Evolutionary conservation across 495 filamentous ascomycete genomes (phyloP).

Genomic region (Daldinia loculata): DNA sequence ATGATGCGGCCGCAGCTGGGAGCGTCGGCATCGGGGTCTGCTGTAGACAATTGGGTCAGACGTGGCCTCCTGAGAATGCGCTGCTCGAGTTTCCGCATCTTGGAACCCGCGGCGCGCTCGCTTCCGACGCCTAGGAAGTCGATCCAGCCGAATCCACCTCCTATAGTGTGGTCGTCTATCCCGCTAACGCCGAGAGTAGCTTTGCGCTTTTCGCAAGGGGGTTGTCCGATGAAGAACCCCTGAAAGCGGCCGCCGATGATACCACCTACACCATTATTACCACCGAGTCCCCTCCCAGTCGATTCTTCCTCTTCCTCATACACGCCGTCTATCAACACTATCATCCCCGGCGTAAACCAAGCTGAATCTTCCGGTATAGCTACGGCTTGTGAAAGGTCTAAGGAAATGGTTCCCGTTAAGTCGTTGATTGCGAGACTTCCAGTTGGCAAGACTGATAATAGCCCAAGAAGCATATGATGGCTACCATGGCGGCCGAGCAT

Average conservation of each 20-base stretch:
- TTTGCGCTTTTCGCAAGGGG: slow-evolving; percentile 85
- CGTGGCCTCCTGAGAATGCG: slow-evolving; percentile 45
- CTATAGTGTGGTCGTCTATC: slow-evolving; percentile 67
- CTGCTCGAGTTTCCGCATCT: slow-evolving; percentile 79
- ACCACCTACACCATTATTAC: slow-evolving; percentile 82
- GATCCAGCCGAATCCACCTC: slow-evolving; percentile 91
- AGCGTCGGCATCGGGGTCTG: slow-evolving; percentile 19
- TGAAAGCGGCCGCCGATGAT: slow-evolving; percentile 89
- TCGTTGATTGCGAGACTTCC: slow-evolving; percentile 85
- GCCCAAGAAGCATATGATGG: slow-evolving; percentile 85
- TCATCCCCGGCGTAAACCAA: slow-evolving; percentile 94
- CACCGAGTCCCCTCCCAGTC: slow-evolving; percentile 70
- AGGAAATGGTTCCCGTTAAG: slow-evolving; percentile 81
- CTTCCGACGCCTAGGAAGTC: slow-evolving; percentile 94
- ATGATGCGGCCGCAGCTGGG: slow-evolving; percentile 65
- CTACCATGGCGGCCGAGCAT: slow-evolving; percentile 87
- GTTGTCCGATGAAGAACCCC: slow-evolving; percentile 86
- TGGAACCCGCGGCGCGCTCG: slow-evolving; percentile 80
- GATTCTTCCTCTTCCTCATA: slow-evolving; percentile 90
- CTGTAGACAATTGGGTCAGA: slow-evolving; percentile 31
- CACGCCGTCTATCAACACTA: slow-evolving; percentile 89
- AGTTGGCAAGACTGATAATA: slow-evolving; percentile 82
- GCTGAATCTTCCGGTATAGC: slow-evolving; percentile 84
- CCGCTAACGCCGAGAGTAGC: slow-evolving; percentile 75
- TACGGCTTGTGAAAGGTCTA: slow-evolving; percentile 83